Evolutionary conservation across 495 filamentous ascomycete species (phyloP), one percentile per base, ranked within the genome.

Genomic region (Viridothelium virens): DNA sequence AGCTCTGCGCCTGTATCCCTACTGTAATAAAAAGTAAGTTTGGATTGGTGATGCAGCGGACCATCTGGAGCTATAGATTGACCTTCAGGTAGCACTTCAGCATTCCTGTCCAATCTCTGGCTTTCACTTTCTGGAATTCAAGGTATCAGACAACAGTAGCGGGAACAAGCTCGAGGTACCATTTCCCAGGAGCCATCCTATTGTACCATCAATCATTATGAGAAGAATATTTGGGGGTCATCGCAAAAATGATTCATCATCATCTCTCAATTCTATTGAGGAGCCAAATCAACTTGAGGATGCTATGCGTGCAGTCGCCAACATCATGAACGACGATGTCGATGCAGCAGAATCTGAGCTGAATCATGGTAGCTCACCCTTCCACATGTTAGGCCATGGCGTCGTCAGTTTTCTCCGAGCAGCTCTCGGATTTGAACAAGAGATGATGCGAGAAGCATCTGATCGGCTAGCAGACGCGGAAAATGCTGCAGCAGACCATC

Each of bases 301-400:
- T 71, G 86, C 87, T 44, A 79, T 89, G 80, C 76, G 76, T 75
- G 83, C 77, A 7, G 77, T 77, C 47, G 84, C 77, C 66, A 75
- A 88, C 39, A 93, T 98, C 71, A 91, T 98, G 80, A 90, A 94
- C 73, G 94, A 98, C 77, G 92, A 97, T 77, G 88, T 97, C 65
- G 90, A 91, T 50, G 86, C 84, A 38, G 94, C 94, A 2, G 93
- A 97, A 75, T 81, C 78, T 67, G 84, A 83, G 44, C 81, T 97
- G 18, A 83, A 82, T 38, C 82, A 85, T 69, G 87, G 88, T 18
- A 78, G 82, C 59, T 97, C 94, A n/a, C 84, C 91, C n/a, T 97
- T 92, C 74, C 94, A 98, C 74, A 85, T 91, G 81, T 81, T 97
- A 31, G 94, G 90, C 7, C 80, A 87, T 72, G 90, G 91, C 46